phyloP scores from a whole-genome alignment of 805 yeast genomes.

The Monosporozyma servazzii region DNA sequence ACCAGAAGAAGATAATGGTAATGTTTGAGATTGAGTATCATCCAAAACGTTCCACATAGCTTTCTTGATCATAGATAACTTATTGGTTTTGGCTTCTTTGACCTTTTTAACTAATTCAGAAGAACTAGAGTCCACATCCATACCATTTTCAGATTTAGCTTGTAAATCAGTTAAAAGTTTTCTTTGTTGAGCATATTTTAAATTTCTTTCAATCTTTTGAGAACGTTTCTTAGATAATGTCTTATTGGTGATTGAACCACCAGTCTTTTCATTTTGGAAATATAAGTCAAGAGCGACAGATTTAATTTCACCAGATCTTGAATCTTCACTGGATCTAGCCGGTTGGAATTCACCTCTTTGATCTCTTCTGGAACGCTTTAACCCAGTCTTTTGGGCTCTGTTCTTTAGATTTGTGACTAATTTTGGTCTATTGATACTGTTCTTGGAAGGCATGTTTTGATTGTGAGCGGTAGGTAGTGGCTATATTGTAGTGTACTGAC shows the following conservation, averaged over 20 bases:
- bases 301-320: slow-evolving; percentile 34
- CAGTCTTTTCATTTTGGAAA: slow-evolving; percentile 16
- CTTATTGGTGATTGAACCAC: slow-evolving; percentile 37
- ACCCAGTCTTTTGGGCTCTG: slow-evolving; percentile 42
- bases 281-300: slow-evolving; percentile 37
- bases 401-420: slow-evolving; percentile 42
- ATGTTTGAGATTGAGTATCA: slow-evolving; percentile 38
- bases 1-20: slow-evolving; percentile 41
- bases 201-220: slow-evolving; percentile 70
- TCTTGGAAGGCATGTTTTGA: slow-evolving; percentile 63
- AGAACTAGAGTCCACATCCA: slow-evolving; percentile 35
- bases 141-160: slow-evolving; percentile 38
- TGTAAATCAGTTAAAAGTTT: slow-evolving; percentile 41
- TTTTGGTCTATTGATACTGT: slow-evolving; percentile 75
- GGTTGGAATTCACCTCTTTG: slow-evolving; percentile 34
- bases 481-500: too few relatives aligned
- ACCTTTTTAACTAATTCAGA: slow-evolving; percentile 16
- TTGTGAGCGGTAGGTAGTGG: background rate
- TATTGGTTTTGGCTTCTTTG: slow-evolving; percentile 24
- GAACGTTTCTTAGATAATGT: slow-evolving; percentile 71
- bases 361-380: slow-evolving; percentile 47
- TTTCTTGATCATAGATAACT: slow-evolving; percentile 38
- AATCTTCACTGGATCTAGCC: slow-evolving; percentile 38
- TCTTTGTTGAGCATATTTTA: slow-evolving; percentile 58
- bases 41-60: slow-evolving; percentile 69